phyloP scores from a whole-genome alignment of 2,329 filamentous ascomycete genomes.

The Trichoderma endophyticum region DNA sequence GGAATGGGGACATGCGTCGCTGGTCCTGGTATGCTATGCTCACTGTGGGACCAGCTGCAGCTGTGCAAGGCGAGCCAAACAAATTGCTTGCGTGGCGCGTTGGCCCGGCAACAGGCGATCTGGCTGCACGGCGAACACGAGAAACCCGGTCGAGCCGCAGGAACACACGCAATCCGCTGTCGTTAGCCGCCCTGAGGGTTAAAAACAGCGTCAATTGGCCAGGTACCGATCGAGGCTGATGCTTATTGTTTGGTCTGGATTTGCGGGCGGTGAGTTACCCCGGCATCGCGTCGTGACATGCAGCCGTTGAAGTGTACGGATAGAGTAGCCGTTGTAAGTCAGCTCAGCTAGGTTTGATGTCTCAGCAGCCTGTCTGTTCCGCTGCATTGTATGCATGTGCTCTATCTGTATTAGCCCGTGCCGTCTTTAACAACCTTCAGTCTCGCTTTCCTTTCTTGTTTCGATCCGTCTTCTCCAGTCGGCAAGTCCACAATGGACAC shows the following conservation, averaged over 20 bases:
- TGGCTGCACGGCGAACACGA: neutral
- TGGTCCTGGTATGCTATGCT: neutral
- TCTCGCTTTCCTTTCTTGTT: neutral
- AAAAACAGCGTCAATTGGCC: neutral
- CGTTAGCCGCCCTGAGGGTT: neutral
- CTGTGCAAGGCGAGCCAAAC: constrained; percentile 14
- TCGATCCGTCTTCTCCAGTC: neutral
- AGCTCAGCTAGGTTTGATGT: neutral
- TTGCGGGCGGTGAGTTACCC: neutral
- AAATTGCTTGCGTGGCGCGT: constrained; percentile 11
- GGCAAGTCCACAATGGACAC: neutral
- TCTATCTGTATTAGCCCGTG: neutral
- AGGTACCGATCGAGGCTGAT: constrained; percentile 17
- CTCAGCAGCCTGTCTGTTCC: neutral
- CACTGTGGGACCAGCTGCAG: constrained; percentile 7
- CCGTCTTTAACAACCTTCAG: neutral
- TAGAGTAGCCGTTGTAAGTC: neutral
- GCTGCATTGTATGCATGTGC: neutral
- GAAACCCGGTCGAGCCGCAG: constrained; percentile 11
- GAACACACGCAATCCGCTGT: constrained; percentile 7
- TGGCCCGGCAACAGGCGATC: constrained; percentile 18
- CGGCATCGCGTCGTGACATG: neutral
- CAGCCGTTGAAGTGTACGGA: neutral
- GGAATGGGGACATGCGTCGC: constrained; percentile 4
- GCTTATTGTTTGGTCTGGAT: neutral